A percentile compares a stretch with the other conserved stretches of the same genome.
Evolutionary conservation across 441 rosid genomes (phyloP).

Genomic region (Gossypium lobatum): DNA sequence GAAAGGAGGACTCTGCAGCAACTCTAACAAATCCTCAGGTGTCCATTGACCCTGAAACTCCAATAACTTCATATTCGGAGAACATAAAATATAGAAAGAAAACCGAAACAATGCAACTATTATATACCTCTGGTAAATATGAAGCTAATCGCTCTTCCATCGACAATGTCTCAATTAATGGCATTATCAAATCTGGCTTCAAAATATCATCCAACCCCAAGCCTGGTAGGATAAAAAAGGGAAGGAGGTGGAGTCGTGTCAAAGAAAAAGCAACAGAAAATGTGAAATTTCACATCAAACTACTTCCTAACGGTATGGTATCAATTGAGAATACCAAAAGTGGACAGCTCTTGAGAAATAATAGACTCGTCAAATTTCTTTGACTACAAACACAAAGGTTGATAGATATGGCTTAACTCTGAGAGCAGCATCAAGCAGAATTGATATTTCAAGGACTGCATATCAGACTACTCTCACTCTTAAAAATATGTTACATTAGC

Average conservation of each 20-base stretch:
- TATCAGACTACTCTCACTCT: not conserved
- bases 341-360: not conserved
- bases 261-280: not conserved
- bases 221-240: conserved; percentile 33
- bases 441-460: not conserved
- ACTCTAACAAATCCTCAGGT: conserved; percentile 69
- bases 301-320: not conserved
- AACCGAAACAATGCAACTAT: not conserved
- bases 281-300: not conserved
- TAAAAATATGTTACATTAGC: not conserved
- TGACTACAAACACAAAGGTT: not conserved
- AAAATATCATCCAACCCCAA: conserved; percentile 75
- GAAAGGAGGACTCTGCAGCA: conserved; percentile 88
- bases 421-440: not conserved
- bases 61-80: conserved; percentile 13
- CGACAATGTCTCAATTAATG: conserved; percentile 65
- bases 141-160: conserved; percentile 59
- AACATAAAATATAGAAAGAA: conserved; percentile 2
- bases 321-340: not conserved
- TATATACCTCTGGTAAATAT: conserved; percentile 78
- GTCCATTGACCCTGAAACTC: conserved; percentile 63
- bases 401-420: not conserved
- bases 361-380: not conserved
- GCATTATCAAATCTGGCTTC: conserved; percentile 86
- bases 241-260: not conserved